Evolutionary conservation across 192 early-diverging fungal species (phyloP).

Genomic region (Rhizoclosmatium globosum): DNA sequence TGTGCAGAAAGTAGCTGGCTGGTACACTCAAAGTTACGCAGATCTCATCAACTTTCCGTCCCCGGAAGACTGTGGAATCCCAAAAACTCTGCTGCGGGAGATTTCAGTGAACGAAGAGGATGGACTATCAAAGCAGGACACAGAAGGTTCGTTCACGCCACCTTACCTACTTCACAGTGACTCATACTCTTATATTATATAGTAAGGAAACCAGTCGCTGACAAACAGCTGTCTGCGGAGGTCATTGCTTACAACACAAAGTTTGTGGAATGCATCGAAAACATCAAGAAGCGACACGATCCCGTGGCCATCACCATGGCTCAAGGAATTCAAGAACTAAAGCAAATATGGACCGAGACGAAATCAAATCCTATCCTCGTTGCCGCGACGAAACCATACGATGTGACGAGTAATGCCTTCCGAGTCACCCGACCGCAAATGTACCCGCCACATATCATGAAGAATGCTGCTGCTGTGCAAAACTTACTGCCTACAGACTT

Average conservation of each 20-base stretch:
- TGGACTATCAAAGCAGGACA: constrained; percentile 7
- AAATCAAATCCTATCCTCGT: constrained; percentile 41
- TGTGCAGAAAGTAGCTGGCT: constrained; percentile 89
- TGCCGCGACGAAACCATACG: constrained; percentile 14
- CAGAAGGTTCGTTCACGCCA: constrained; percentile 17
- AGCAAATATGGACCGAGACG: constrained; percentile 64
- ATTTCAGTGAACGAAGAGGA: constrained; percentile 21
- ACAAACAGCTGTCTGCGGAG: constrained; percentile 32
- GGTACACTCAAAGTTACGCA: constrained; percentile 94
- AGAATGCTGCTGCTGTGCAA: constrained; percentile 4
- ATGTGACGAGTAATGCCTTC: constrained; percentile 16
- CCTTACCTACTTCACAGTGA: not conserved
- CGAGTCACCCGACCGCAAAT: constrained; percentile 8
- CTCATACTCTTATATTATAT: not conserved
- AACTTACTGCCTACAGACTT: constrained; percentile 69
- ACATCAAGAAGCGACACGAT: constrained; percentile 92
- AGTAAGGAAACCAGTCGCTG: not conserved
- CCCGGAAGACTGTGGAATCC: constrained; percentile 55
- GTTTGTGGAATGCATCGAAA: constrained; percentile 90
- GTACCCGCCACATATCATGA: constrained; percentile 17
- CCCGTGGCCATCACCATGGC: constrained; percentile 83
- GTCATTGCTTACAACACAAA: constrained; percentile 79
- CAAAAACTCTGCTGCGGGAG: constrained; percentile 28
- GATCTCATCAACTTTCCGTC: constrained; percentile 69
- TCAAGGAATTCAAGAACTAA: constrained; percentile 93